A percentile compares a stretch with the other conserved stretches of the same genome.
Conservation (phyloP, 2,329 filamentous ascomycete species). For the Parastagonospora avenae region DNA sequence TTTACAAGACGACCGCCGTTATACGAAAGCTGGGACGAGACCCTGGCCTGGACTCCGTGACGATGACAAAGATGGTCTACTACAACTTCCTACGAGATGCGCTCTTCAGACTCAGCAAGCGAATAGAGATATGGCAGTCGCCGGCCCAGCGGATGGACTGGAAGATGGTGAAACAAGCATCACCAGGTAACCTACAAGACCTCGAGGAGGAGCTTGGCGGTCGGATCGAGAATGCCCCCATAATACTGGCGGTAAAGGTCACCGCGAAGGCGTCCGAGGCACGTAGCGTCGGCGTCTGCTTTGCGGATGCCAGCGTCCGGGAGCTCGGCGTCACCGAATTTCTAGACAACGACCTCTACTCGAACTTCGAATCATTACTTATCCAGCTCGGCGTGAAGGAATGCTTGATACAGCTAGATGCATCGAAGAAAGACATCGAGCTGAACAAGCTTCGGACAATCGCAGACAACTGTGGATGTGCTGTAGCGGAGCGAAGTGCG, state of each 20-base stretch:
- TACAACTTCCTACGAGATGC: conserved; percentile 94
- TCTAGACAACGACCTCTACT: conserved; percentile 97
- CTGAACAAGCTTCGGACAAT: conserved; percentile 85
- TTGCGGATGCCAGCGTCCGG: conserved; percentile 93
- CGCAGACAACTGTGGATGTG: conserved; percentile 89
- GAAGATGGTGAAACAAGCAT: conserved; percentile 88
- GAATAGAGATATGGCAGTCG: conserved; percentile 88
- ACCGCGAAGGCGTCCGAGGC: conserved; percentile 85
- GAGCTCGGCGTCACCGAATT: conserved; percentile 98
- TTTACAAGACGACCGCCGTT: conserved; percentile 98
- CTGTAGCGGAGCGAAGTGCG: conserved; percentile 77
- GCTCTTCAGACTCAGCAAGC: conserved; percentile 86
- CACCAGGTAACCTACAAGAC: conserved; percentile 94
- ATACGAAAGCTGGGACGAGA: conserved; percentile 85
- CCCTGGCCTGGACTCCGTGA: conserved; percentile 88
- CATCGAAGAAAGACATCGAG: conserved; percentile 82
- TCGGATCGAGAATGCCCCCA: conserved; percentile 85
- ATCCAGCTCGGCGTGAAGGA: conserved; percentile 97
- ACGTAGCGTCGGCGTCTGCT: conserved; percentile 89
- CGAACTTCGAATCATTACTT: conserved; percentile 93
- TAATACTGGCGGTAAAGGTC: conserved; percentile 94
- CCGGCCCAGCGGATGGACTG: conserved; percentile 78
- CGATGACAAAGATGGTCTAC: conserved; percentile 93
- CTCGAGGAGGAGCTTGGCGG: conserved; percentile 93
- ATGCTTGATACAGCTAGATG: conserved; percentile 82